Conservation (phyloP, 179 eudicot genomes). For the Corrigiola litoralis region DNA sequence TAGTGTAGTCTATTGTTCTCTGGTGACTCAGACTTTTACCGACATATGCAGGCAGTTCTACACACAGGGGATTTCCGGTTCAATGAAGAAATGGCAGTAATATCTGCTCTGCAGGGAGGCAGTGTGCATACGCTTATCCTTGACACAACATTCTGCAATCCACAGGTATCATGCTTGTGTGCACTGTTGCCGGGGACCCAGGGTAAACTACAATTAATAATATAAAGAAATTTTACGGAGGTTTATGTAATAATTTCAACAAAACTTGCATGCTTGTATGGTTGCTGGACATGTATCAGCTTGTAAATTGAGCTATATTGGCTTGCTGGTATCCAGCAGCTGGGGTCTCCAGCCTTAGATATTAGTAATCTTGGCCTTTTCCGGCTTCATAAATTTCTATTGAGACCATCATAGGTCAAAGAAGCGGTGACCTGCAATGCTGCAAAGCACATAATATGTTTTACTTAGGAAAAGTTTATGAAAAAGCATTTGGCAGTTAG, state of each 20-base stretch:
- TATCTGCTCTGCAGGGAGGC: conserved; percentile 35
- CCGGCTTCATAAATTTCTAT: too few relatives aligned
- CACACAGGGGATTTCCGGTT: conserved; percentile 97
- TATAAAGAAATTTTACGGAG: background rate
- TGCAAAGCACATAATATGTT: too few relatives aligned
- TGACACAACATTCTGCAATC: conserved; percentile 91
- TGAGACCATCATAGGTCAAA: too few relatives aligned
- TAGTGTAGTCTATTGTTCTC: background rate
- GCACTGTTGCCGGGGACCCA: background rate
- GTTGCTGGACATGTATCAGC: background rate
- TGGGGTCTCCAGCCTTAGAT: too few relatives aligned
- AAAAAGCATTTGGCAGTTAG: too few relatives aligned
- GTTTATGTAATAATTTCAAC: background rate
- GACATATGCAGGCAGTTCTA: conserved; percentile 60
- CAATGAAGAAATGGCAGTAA: conserved; percentile 53
- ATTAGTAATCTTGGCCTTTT: background rate
- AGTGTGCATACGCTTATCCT: conserved; percentile 68
- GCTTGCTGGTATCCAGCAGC: too few relatives aligned
- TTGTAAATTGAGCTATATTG: background rate
- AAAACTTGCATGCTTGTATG: background rate
- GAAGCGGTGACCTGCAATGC: too few relatives aligned
- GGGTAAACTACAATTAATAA: too few relatives aligned
- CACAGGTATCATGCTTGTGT: conserved; percentile 49
- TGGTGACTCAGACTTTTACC: conserved; percentile 8
- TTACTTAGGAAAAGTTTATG: too few relatives aligned